phyloP scores from a whole-genome alignment of 805 yeast genomes.

The Myxozyma neglecta region DNA sequence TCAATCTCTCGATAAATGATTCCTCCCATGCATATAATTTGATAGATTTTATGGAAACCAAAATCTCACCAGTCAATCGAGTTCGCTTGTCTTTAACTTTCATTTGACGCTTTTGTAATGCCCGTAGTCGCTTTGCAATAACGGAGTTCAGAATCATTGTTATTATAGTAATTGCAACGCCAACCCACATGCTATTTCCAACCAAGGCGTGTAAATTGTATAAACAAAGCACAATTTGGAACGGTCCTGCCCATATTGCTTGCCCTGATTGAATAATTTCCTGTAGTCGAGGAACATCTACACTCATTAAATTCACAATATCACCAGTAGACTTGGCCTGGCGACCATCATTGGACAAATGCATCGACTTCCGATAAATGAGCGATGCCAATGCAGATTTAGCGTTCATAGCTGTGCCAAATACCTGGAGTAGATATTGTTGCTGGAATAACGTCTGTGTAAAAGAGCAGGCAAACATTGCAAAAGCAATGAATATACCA shows the following conservation, averaged over 20 bases:
- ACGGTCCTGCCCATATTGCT: slow-evolving; percentile 89
- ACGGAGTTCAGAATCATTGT: slow-evolving; percentile 79
- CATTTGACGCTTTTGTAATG: slow-evolving; percentile 82
- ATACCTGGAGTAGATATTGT: slow-evolving; percentile 50
- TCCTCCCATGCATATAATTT: slow-evolving; percentile 94
- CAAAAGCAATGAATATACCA: slow-evolving; percentile 62
- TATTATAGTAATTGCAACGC: slow-evolving; percentile 72
- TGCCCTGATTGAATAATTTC: slow-evolving; percentile 72
- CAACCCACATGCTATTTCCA: slow-evolving; percentile 90
- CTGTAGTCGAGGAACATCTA: slow-evolving; percentile 67
- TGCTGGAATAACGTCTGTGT: slow-evolving; percentile 64
- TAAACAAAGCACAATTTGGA: slow-evolving; percentile 78
- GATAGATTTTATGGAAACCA: slow-evolving; percentile 86
- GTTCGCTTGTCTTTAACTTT: slow-evolving; percentile 89
- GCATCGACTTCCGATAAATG: slow-evolving; percentile 69
- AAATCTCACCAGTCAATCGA: slow-evolving; percentile 79
- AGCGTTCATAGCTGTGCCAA: slow-evolving; percentile 59
- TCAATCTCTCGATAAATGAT: slow-evolving; percentile 72
- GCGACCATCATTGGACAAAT: slow-evolving; percentile 64
- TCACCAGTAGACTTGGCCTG: slow-evolving; percentile 68
- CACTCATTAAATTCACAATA: slow-evolving; percentile 73
- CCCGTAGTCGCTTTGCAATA: slow-evolving; percentile 65
- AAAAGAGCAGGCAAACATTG: slow-evolving; percentile 63
- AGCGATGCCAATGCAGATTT: slow-evolving; percentile 66
- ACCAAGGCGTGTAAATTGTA: slow-evolving; percentile 68